Percentiles rank a stretch among this genome's conserved stretches.
phyloP scores from a whole-genome alignment of 192 early-diverging fungal genomes.

The Helicostylum pulchrum region DNA sequence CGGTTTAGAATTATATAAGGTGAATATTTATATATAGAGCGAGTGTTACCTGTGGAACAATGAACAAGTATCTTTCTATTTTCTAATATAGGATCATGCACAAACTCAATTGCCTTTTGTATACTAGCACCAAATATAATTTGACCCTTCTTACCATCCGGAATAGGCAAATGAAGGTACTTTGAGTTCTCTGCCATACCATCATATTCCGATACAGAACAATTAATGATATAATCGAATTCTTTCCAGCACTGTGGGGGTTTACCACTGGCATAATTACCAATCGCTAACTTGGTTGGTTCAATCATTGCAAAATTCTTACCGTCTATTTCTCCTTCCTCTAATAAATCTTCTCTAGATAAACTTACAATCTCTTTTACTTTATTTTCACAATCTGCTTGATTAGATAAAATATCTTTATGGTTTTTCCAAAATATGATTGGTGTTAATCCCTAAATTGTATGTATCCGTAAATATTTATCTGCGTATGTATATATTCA shows the following conservation, averaged over 20 bases:
- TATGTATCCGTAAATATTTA: no score
- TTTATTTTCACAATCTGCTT: slow-evolving; percentile 37
- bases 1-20: not conserved
- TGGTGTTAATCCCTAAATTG: slow-evolving; percentile 60
- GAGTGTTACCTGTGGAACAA: slow-evolving; percentile 66
- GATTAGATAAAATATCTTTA: slow-evolving; percentile 28
- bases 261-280: slow-evolving; percentile 43
- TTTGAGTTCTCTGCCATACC: slow-evolving; percentile 21
- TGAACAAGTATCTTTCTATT: slow-evolving; percentile 62
- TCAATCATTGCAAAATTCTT: slow-evolving; percentile 51
- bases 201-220: slow-evolving; percentile 57
- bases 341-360: slow-evolving; percentile 15
- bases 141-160: slow-evolving; percentile 88
- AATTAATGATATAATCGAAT: slow-evolving; percentile 86
- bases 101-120: slow-evolving; percentile 53
- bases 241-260: slow-evolving; percentile 56
- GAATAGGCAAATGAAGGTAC: slow-evolving; percentile 75
- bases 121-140: slow-evolving; percentile 56
- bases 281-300: slow-evolving; percentile 62
- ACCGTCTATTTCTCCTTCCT: slow-evolving; percentile 7
- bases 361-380: slow-evolving; percentile 32
- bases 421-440: slow-evolving; percentile 64
- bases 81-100: slow-evolving; percentile 35
- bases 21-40: not conserved
- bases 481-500: no score